Percentiles rank a stretch among this genome's conserved stretches.
Conservation (phyloP, 1,284 basidiomycete genomes). For the Phenoliferia sp. region DNA sequence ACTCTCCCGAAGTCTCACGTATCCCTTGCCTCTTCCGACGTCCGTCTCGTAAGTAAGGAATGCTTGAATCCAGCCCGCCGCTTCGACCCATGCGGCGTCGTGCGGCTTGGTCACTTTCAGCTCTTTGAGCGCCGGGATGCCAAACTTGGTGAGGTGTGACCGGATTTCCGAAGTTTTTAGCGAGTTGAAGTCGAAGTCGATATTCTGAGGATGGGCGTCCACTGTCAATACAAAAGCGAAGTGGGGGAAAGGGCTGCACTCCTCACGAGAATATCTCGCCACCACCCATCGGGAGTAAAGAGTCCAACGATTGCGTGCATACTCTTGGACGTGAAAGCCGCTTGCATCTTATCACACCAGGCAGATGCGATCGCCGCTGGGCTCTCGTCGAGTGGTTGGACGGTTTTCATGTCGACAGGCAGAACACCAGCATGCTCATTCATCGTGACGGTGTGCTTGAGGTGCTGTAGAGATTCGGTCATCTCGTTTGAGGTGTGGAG, state of each 20-base stretch:
- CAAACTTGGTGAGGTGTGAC: constrained; percentile 28
- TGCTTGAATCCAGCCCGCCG: constrained; percentile 24
- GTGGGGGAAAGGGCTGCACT: background rate
- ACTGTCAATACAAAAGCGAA: background rate
- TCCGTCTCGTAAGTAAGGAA: constrained; percentile 34
- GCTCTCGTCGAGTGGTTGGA: constrained; percentile 7
- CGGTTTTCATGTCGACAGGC: background rate
- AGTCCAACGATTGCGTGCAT: constrained; percentile 33
- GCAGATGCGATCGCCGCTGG: constrained; percentile 41
- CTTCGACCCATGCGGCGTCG: constrained; percentile 9
- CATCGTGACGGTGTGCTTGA: constrained; percentile 17
- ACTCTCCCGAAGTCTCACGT: constrained; percentile 31
- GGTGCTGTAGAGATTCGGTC: background rate
- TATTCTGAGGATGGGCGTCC: background rate
- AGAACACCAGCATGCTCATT: constrained; percentile 3
- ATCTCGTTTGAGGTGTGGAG: background rate
- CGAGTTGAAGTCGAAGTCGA: constrained; percentile 34
- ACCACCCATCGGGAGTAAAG: constrained; percentile 31
- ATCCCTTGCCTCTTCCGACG: constrained; percentile 30
- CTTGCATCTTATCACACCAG: constrained; percentile 51
- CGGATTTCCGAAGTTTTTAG: constrained; percentile 20
- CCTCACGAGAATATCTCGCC: constrained; percentile 33
- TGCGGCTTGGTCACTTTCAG: constrained; percentile 18
- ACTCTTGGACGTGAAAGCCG: constrained; percentile 43
- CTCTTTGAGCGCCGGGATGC: constrained; percentile 27